Evolutionary conservation across 2,329 filamentous ascomycete genomes (phyloP), one percentile per base, ranked within the genome.

Genomic region (Davidsoniella eucalypti): DNA sequence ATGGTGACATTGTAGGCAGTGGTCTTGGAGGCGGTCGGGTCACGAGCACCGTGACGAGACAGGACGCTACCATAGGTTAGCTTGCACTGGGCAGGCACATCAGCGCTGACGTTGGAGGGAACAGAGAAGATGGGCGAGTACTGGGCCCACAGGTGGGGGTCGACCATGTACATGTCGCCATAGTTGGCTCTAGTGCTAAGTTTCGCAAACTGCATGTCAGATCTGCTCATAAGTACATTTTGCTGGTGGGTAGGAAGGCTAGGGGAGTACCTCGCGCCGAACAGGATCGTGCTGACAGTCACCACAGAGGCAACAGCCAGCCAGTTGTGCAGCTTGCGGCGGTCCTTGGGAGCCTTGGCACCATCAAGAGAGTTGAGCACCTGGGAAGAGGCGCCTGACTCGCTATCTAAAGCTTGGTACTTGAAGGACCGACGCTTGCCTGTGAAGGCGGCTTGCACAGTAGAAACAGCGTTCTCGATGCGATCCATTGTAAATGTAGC

Each of bases 51-150:
- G 61, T 95, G 88, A 2, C 88, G 79, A 18, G 86, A 87, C 44
- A 95, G 72, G 21, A 88, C 69, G 59, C 88, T 83, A 1, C 75
- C 88, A 63, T 94, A 90, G 2, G 80, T 90, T 57, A 90, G 67
- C 10, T 74, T 67, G 65, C 88, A 95, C n/a, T 69, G 70, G 0
- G 67, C 56, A 0, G 87, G 87, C 1, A 82, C 66, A 6, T 69
- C 67, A 5, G 70, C 57, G 14, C 76, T 68, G 47, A 86, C 75
- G 2, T 75, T 68, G 1, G 82, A 87, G 5, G 79, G 73, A 0
- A 88, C 80, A 1, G 80, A 73, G 64, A 84, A 94, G 66, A 79
- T 93, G 2, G 87, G 85, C 16, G 86, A 83, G 63, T 94, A 94
- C 62, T 90, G 87, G 51, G 87, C 88, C 86, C 87, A 94, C n/a